Base-by-base conservation (phyloP, 495 filamentous ascomycete genomes). In the Cenococcum geophilum region DNA sequence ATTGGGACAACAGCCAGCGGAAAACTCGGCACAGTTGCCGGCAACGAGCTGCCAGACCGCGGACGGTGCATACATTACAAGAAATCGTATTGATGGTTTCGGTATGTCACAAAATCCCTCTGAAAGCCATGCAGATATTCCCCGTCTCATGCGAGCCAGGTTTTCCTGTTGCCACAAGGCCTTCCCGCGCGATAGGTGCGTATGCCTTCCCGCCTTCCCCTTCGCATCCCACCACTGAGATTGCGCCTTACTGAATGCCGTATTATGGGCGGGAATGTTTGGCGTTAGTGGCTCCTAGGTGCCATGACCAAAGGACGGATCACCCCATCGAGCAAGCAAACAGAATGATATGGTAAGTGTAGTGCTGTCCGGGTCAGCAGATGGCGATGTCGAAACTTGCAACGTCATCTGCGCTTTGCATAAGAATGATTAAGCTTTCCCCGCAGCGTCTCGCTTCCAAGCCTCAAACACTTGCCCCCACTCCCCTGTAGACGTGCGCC, bases 241-340 rank as follows among this genome's bases (percentile, higher is more conserved):
- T 61, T 54, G 62, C 42, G 6, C 3, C 51, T 34, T 32, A 32
- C 40, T 21, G 18, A 16, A 42, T 42, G 53, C 5, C 23, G 35
- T 42, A 12, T 18, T 5, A 56, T 6, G 20, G 14, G 32, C 25
- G 27, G 53, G 20, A 56, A 34, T 1, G 14, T 3, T 55, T 56
- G 35, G 9, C 35, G 35, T 35, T 34, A 35, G 32, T 40, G 27
- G n/a, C 35, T 56, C 14, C 18, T 63, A 82, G 81, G 71, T 96
- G 91, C 72, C 91, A 96, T 65, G 89, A 96, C 67, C 80, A 74
- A 14, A 79, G 72, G 12, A 82, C 82, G 60, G 84, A 86, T 40
- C 91, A 96, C 71, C 77, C 79, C 0, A 86, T 88, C 59, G 91
- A 95, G 74, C 88, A 91, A 76, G 91, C 90, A 2, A 89, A 89